Evolutionary conservation across 148 eudicot genomes (phyloP).

Genomic region (Vaccinium vitisidaea): DNA sequence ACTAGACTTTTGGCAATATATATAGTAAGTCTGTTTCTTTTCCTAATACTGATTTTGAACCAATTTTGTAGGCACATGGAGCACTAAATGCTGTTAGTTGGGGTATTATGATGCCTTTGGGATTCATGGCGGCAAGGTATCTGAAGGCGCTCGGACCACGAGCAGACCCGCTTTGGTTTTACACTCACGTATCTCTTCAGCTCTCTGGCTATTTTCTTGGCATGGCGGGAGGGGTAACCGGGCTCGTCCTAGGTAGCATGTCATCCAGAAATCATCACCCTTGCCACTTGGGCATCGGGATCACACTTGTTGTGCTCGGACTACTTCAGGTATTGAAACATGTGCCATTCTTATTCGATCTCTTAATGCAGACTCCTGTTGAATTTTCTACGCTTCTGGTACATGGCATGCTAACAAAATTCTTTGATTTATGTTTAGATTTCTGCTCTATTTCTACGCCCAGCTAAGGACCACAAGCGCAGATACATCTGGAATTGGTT

Average conservation of each 20-base stretch:
- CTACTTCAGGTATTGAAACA: background rate
- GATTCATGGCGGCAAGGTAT: slow-evolving; percentile 18
- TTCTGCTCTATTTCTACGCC: slow-evolving; percentile 6
- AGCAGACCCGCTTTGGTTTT: background rate
- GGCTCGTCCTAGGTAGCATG: background rate
- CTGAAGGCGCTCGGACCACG: background rate
- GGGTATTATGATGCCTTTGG: slow-evolving; percentile 4
- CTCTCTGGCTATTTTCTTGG: slow-evolving; percentile 11
- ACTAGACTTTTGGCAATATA: no score
- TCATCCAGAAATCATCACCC: slow-evolving; percentile 9
- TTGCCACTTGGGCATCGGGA: slow-evolving; percentile 15
- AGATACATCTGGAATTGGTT: slow-evolving; percentile 14
- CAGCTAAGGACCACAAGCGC: slow-evolving; percentile 2
- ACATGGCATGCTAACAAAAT: background rate
- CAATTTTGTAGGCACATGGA: no score
- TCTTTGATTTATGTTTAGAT: background rate
- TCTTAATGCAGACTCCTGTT: no score
- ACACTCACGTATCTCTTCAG: background rate
- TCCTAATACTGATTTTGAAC: no score
- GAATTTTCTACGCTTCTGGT: background rate
- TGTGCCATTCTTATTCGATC: background rate
- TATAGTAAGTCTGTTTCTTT: no score
- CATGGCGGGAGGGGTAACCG: slow-evolving; percentile 9
- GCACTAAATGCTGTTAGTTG: no score
- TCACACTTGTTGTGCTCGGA: background rate